phyloP scores from a whole-genome alignment of 371 early-diverging fungal genomes.

The Saksenaea oblongispora region DNA sequence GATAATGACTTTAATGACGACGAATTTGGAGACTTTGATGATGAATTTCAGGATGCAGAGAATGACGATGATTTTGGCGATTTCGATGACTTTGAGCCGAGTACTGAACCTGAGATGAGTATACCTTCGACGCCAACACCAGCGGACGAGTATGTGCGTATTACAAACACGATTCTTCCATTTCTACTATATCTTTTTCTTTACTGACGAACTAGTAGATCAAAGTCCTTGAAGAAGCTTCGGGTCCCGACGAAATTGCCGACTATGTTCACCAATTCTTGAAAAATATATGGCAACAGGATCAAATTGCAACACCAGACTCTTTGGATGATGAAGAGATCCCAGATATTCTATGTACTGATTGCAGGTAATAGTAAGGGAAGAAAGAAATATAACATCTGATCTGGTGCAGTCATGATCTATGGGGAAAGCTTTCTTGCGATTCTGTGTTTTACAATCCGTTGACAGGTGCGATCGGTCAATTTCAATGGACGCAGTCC shows the following conservation, averaged over 20 bases:
- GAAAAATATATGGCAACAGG: conserved; percentile 11
- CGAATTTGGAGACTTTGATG: not conserved
- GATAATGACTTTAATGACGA: conserved; percentile 15
- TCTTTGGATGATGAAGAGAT: not conserved
- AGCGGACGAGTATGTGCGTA: conserved; percentile 39
- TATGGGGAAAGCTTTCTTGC: conserved; percentile 49
- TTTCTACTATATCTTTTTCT: not conserved
- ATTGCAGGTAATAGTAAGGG: conserved; percentile 28
- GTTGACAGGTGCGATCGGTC: conserved; percentile 49
- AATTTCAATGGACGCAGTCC: conserved; percentile 57
- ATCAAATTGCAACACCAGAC: not conserved
- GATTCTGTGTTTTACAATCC: conserved; percentile 56
- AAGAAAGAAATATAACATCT: not conserved
- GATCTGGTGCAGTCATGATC: conserved; percentile 26
- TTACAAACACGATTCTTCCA: not conserved
- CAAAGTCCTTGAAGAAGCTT: conserved; percentile 14
- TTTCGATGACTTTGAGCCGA: conserved; percentile 32
- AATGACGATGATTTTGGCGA: conserved; percentile 33
- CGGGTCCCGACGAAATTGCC: conserved; percentile 9
- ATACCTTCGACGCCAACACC: conserved; percentile 24
- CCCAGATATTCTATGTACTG: conserved; percentile 17
- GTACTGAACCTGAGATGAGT: not conserved
- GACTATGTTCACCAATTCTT: conserved; percentile 20
- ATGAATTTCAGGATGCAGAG: conserved; percentile 6
- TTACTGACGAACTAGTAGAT: conserved; percentile 10